Evolutionary conservation across 1,284 basidiomycete species (phyloP).

Genomic region (Cryptococcus jaspeensis): DNA sequence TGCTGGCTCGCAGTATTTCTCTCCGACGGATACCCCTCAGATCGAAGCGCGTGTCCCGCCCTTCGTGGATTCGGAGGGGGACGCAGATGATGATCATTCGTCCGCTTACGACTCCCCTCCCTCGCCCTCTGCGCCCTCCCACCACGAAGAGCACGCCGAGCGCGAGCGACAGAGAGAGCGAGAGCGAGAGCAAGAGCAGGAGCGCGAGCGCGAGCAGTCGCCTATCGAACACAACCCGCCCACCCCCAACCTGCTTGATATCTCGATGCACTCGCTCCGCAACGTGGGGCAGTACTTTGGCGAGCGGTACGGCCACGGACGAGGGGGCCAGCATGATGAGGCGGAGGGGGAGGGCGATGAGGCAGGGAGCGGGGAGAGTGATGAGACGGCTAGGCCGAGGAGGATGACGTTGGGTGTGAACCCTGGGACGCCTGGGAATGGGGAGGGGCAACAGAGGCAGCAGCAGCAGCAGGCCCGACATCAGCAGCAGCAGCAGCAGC

Average conservation of each 20-base stretch:
- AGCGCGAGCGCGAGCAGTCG: constrained; percentile 16
- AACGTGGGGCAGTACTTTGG: constrained; percentile 38
- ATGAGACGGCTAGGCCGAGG: constrained; percentile 28
- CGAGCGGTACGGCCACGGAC: constrained; percentile 7
- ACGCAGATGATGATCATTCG: constrained; percentile 10
- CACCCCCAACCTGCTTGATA: constrained; percentile 57
- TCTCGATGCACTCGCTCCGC: constrained; percentile 53
- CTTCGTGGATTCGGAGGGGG: constrained; percentile 21
- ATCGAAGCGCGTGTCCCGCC: constrained; percentile 37
- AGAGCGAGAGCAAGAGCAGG: constrained; percentile 14
- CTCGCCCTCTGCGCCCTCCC: not conserved
- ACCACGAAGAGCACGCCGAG: constrained; percentile 9
- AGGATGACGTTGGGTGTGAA: constrained; percentile 5
- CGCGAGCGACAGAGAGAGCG: constrained; percentile 1
- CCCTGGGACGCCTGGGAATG: no score
- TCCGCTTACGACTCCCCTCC: not conserved
- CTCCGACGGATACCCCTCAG: constrained; percentile 47
- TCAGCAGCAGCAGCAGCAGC: not conserved
- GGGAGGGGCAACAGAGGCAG: no score
- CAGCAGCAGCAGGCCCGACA: not conserved
- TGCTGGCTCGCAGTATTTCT: constrained; percentile 32
- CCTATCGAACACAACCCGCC: constrained; percentile 56
- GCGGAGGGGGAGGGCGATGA: constrained; percentile 12
- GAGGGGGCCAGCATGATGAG: constrained; percentile 9
- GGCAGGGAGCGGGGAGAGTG: constrained; percentile 34